Evolutionary conservation across 495 filamentous ascomycete species (phyloP), one percentile per base, ranked within the genome.

Genomic region (Acidiella bohemica): DNA sequence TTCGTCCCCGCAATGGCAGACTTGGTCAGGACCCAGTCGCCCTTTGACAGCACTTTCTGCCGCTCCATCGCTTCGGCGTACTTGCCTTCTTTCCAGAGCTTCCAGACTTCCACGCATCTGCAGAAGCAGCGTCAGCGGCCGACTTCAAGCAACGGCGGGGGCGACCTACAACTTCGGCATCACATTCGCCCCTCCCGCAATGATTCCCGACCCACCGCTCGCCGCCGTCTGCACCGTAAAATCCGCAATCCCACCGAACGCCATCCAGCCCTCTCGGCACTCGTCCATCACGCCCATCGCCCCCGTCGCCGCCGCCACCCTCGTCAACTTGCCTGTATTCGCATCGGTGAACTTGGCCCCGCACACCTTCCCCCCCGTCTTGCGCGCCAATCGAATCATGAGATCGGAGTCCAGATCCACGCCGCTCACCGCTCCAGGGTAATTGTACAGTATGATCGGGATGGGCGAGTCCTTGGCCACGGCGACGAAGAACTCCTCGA

Each of bases 321-420:
- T 75, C 7, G 84, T 84, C 42, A 93, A 65, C 63, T 92, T 93
- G 32, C 84, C 84, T 0, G 83, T 90, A 61, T 82, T 87, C 32
- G 81, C 84, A 53, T 84, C 88, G 16, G 84, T 92, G 69, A 93
- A 93, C 58, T 92, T 92, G 32, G 83, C 86, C 36, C 84, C 83
- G 42, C 83, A 65, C 51, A 93, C 78, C 57, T 93, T 92, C 34
- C 79, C 77, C 56, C 92, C 44, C 14, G 39, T 49, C 24, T 32
- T 26, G 46, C 78, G 61, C 16, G 80, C 82, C 29, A 93, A 73
- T 53, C 68, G 73, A 58, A 90, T 84, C 47, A 92, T 72, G 35
- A 90, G 70, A 55, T 93, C 84, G 24, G 77, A 83, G 67, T 88
- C 84, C 80, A 93, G 82, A 56, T 92, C 84, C 52, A 93, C 83